Evolutionary conservation across 345 rosid genomes (phyloP).

Genomic region (Camelina sativa): DNA sequence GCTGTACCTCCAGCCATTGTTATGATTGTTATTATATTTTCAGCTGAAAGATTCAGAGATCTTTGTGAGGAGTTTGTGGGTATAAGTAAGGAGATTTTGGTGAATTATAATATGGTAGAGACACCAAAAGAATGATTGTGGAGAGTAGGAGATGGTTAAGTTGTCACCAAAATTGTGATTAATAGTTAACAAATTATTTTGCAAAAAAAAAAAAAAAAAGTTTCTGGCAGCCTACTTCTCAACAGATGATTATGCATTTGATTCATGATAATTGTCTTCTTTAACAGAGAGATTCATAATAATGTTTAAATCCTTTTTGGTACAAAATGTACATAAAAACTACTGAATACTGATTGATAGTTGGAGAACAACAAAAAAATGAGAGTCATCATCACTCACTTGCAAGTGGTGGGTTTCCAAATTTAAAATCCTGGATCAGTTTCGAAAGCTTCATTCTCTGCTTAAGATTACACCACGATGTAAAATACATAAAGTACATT

Average conservation of each 20-base stretch:
- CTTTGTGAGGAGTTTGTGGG: slow-evolving; percentile 39
- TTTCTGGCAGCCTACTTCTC: slow-evolving; percentile 60
- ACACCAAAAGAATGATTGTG: slow-evolving; percentile 71
- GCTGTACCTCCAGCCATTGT: slow-evolving; percentile 68
- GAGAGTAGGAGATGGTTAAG: slow-evolving; percentile 84
- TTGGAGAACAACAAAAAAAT: not conserved
- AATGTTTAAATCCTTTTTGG: slow-evolving; percentile 11
- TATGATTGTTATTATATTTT: slow-evolving; percentile 2
- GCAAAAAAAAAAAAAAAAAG: not conserved
- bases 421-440: no score
- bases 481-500: no score
- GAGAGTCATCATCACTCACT: no score
- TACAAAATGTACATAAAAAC: not conserved
- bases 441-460: no score
- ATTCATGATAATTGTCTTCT: slow-evolving; percentile 66
- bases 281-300: slow-evolving; percentile 42
- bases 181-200: slow-evolving; percentile 30
- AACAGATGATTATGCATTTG: slow-evolving; percentile 46
- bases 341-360: not conserved
- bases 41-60: slow-evolving; percentile 25
- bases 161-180: slow-evolving; percentile 57
- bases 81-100: slow-evolving; percentile 59
- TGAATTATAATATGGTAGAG: slow-evolving; percentile 54
- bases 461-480: no score
- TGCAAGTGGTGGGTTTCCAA: no score